phyloP scores from a whole-genome alignment of 768 basidiomycete species.

The Lenzites betulinus region DNA sequence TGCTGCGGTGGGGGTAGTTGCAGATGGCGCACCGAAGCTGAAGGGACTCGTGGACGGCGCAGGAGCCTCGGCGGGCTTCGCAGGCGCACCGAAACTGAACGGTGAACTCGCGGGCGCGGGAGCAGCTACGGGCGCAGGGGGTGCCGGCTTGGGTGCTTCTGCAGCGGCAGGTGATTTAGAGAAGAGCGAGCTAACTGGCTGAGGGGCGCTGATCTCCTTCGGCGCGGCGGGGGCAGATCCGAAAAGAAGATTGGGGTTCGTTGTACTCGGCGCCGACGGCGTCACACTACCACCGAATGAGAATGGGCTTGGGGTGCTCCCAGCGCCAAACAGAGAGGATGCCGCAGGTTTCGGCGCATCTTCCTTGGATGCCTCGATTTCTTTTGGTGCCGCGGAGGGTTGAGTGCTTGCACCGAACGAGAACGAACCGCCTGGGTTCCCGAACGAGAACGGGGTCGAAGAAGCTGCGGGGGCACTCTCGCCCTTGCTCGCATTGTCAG shows the following conservation, averaged over 20 bases:
- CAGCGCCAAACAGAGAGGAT: background rate
- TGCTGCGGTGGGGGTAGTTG: background rate
- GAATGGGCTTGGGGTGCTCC: background rate
- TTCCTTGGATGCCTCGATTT: background rate
- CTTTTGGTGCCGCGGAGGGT: background rate
- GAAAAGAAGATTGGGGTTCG: conserved; percentile 5
- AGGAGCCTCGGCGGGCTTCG: conserved; percentile 12
- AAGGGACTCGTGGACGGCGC: conserved; percentile 11
- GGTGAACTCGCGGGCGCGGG: background rate
- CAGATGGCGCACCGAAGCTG: conserved; percentile 15
- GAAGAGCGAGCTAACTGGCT: conserved; percentile 1
- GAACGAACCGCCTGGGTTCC: background rate
- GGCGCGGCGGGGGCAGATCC: background rate
- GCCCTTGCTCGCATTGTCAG: background rate
- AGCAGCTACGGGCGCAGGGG: background rate
- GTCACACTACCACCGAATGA: background rate
- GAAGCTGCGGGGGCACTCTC: background rate
- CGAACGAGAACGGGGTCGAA: conserved; percentile 4
- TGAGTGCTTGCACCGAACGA: background rate
- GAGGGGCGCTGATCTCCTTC: background rate
- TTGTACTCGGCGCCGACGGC: background rate
- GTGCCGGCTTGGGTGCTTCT: background rate
- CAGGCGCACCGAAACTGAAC: conserved; percentile 9
- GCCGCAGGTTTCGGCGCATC: conserved; percentile 8
- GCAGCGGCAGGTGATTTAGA: background rate